Conservation (phyloP, 208 protist species). For the Leishmania aethiopica region DNA sequence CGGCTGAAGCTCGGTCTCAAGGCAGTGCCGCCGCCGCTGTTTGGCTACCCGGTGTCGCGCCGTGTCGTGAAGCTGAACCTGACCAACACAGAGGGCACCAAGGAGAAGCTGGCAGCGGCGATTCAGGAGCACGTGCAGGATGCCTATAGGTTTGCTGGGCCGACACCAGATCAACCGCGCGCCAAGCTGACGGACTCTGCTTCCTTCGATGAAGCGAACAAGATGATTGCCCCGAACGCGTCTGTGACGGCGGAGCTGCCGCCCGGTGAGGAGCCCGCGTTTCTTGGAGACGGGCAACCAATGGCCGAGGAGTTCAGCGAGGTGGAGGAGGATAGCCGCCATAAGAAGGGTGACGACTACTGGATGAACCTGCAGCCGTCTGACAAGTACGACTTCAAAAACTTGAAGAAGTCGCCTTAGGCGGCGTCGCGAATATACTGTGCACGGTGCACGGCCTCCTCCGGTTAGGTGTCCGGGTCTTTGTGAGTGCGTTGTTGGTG, state of each 20-base stretch:
- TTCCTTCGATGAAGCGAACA: conserved; percentile 91
- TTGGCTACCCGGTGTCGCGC: conserved; percentile 89
- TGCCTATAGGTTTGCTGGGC: conserved; percentile 87
- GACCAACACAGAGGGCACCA: conserved; percentile 81
- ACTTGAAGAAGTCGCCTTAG: conserved; percentile 89
- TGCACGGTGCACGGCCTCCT: not conserved
- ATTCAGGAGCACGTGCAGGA: conserved; percentile 94
- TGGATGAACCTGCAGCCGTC: conserved; percentile 93
- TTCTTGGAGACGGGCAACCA: conserved; percentile 44
- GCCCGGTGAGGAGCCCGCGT: conserved; percentile 32
- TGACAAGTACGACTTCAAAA: conserved; percentile 92
- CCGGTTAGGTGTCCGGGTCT: not conserved
- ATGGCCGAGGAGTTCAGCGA: conserved; percentile 76
- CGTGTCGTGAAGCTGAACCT: conserved; percentile 93
- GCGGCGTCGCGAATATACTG: not conserved
- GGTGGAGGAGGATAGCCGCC: conserved; percentile 72
- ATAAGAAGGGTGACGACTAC: conserved; percentile 93
- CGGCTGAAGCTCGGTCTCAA: conserved; percentile 90
- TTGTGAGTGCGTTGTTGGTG: not conserved
- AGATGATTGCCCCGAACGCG: conserved; percentile 91
- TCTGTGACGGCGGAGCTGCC: conserved; percentile 54
- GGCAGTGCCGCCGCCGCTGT: conserved; percentile 87
- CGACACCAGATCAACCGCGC: conserved; percentile 81
- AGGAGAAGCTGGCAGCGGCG: conserved; percentile 91
- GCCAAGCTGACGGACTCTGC: conserved; percentile 78